Evolutionary conservation across 1,284 basidiomycete genomes (phyloP), one percentile per base, ranked within the genome.

Genomic region (Cutaneotrichosporon cutaneum): DNA sequence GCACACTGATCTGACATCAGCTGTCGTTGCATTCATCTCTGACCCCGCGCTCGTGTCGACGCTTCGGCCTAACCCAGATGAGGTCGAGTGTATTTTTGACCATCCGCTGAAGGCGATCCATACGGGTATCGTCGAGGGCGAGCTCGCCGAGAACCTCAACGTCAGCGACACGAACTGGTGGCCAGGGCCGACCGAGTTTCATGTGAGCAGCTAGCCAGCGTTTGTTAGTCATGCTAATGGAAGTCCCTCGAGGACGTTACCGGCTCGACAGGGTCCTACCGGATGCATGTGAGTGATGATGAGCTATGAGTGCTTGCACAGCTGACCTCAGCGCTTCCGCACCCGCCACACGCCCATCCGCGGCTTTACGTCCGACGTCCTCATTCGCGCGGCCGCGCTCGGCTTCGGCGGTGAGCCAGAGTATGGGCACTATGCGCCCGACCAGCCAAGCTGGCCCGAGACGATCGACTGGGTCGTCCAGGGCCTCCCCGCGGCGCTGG

Each of bases 331-430:
- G 77, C 86, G 90, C 14, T 88, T 93, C 71, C 83, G 89, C 45
- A 87, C 87, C 3, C 82, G 81, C 0, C 87, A 88, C 2, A 90
- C 89, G 8, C 86, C 90, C 0, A 83, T 93, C 66, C 90, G 90
- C 72, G 91, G 91, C 0, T 78, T 93, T 2, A 92, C 90, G 0
- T 83, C 90, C 0, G 90, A 93, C 67, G 88, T 94, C 89, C 71
- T 90, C 84, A 89, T 90, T 54, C 78, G 81, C 56, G 81, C 83
- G 0, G 87, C 87, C 0, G 76, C 83, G 36, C 79, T 89, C 32
- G 87, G 85, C 0, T 89, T 84, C 65, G 82, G 75, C 22, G 77
- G 72, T 33, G 51, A 72, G 18, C 78, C 86, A 0, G 65, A 72
- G 0, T 89, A 84, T 62, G 81, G 82, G 42, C 82, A 82, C 11